These are phyloP conservation scores for Phytophthora megakarya DNA, from an alignment of 352 stramenopile genomes.

Conservation along the genomic window DNA sequence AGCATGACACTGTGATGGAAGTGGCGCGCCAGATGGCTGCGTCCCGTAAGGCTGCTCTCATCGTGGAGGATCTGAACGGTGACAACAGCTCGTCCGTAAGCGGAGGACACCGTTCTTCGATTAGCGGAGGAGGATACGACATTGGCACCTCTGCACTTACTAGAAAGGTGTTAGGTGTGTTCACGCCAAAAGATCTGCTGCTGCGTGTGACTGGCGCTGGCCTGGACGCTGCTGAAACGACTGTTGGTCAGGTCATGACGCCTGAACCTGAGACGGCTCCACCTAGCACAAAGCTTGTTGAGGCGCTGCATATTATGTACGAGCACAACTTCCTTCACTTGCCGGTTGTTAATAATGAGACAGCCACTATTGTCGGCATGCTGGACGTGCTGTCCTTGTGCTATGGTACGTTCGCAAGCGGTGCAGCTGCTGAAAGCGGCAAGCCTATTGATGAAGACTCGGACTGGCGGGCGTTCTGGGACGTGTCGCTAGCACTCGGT, in stretches of 20 bases:
- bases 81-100: conserved; percentile 45
- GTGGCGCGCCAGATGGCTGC: conserved; percentile 87
- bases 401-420: conserved; percentile 87
- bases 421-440: conserved; percentile 49
- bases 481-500: conserved; percentile 83
- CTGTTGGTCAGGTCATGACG: conserved; percentile 96
- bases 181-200: conserved; percentile 98
- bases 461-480: conserved; percentile 90
- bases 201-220: conserved; percentile 93
- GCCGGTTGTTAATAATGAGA: conserved; percentile 92
- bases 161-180: conserved; percentile 92
- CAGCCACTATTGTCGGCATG: conserved; percentile 79
- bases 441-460: conserved; percentile 48
- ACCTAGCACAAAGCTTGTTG: conserved; percentile 93
- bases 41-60: conserved; percentile 78
- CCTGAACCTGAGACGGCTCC: conserved; percentile 94
- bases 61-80: conserved; percentile 72
- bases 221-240: conserved; percentile 88
- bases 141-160: conserved; percentile 47
- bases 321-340: conserved; percentile 98
- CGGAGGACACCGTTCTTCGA: conserved; percentile 40
- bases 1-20: conserved; percentile 84
- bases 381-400: conserved; percentile 89
- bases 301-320: conserved; percentile 98
- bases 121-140: conserved; percentile 44